phyloP scores from a whole-genome alignment of 2,329 filamentous ascomycete species.

The Pseudogymnoascus sp. region DNA sequence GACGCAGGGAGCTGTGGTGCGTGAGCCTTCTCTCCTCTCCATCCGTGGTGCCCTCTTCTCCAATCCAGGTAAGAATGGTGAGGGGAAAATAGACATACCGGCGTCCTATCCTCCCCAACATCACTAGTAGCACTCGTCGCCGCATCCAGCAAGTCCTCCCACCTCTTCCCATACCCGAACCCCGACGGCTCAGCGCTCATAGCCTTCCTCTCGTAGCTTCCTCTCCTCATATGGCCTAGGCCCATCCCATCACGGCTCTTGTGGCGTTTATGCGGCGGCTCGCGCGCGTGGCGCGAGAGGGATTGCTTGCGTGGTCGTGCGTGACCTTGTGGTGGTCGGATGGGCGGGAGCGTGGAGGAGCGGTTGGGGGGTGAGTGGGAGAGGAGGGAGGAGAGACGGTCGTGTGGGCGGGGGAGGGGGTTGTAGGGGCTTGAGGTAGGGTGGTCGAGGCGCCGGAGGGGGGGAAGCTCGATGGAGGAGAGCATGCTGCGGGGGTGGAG shows the following conservation, averaged over 20 bases:
- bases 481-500: too few species aligned
- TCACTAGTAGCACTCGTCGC: slow-evolving; percentile 88
- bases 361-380: slow-evolving; percentile 75
- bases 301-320: slow-evolving; percentile 77
- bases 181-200: slow-evolving; percentile 74
- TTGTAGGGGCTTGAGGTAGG: slow-evolving; percentile 37
- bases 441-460: too few species aligned
- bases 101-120: slow-evolving; percentile 82
- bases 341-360: slow-evolving; percentile 78
- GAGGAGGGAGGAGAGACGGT: slow-evolving; percentile 75
- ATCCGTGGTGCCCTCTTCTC: neutral
- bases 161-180: slow-evolving; percentile 70
- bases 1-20: slow-evolving; percentile 50
- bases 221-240: slow-evolving; percentile 54
- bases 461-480: too few species aligned
- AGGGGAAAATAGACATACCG: slow-evolving; percentile 52
- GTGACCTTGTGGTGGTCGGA: slow-evolving; percentile 64
- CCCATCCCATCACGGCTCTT: slow-evolving; percentile 61
- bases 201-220: slow-evolving; percentile 69
- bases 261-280: slow-evolving; percentile 71
- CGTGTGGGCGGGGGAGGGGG: slow-evolving; percentile 55
- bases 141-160: slow-evolving; percentile 94
- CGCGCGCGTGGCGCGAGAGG: slow-evolving; percentile 67
- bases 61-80: neutral
- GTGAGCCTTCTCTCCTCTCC: slow-evolving; percentile 13